Evolutionary conservation across 2,329 filamentous ascomycete genomes (phyloP).

Genomic region (Chaetomium strumarium): DNA sequence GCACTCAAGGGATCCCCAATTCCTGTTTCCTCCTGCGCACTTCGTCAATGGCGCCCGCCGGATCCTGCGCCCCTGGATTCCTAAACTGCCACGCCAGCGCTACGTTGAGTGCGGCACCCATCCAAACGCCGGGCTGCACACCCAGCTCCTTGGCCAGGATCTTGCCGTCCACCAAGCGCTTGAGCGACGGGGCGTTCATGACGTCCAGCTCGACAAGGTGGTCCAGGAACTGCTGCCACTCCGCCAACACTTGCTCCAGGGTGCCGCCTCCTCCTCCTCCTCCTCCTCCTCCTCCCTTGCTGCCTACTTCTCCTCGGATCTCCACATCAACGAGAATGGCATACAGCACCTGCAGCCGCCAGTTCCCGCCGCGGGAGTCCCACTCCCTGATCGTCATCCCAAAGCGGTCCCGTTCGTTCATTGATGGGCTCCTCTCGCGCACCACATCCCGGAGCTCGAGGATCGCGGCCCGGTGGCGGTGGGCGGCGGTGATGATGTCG

Average conservation of each 20-base stretch:
- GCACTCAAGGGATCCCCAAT: slow-evolving; percentile 37
- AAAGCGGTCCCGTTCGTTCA: slow-evolving; percentile 54
- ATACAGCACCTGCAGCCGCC: slow-evolving; percentile 66
- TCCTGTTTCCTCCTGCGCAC: slow-evolving; percentile 47
- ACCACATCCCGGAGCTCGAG: slow-evolving; percentile 52
- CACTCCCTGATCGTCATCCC: slow-evolving; percentile 71
- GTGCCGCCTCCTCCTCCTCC: slow-evolving; percentile 25
- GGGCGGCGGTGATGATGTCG: slow-evolving; percentile 59
- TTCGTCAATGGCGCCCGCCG: slow-evolving; percentile 53
- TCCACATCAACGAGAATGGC: slow-evolving; percentile 60
- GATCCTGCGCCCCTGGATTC: slow-evolving; percentile 61
- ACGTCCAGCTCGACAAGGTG: slow-evolving; percentile 50
- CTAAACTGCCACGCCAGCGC: slow-evolving; percentile 85
- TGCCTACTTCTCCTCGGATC: slow-evolving; percentile 30
- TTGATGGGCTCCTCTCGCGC: slow-evolving; percentile 36
- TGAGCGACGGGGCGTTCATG: slow-evolving; percentile 52
- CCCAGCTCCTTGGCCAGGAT: slow-evolving; percentile 63
- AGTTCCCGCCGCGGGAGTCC: slow-evolving; percentile 57
- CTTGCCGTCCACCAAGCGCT: slow-evolving; percentile 67
- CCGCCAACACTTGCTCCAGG: slow-evolving; percentile 39
- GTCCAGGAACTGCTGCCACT: slow-evolving; percentile 52
- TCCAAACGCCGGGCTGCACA: slow-evolving; percentile 75
- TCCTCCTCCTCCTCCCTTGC: too few species aligned
- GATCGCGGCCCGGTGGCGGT: slow-evolving; percentile 60
- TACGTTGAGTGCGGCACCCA: slow-evolving; percentile 69